Conservation (phyloP, 2,329 filamentous ascomycete genomes). For the Cyclaneusma minus region DNA sequence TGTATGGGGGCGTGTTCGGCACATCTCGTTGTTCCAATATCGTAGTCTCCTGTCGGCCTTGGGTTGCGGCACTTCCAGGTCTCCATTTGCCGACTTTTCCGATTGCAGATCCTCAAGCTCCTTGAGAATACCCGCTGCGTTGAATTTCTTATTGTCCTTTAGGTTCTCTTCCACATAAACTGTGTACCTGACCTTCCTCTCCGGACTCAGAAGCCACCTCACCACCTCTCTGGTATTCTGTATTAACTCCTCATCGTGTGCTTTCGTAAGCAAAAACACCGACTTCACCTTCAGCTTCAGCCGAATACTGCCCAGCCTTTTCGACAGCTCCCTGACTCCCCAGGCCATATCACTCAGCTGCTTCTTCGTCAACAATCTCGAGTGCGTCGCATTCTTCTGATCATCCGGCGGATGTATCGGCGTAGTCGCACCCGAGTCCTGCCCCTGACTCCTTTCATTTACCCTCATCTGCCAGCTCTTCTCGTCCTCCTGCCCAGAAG, state of each 20-base stretch:
- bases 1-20: constrained; percentile 59
- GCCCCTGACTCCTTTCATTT: too few species aligned
- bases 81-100: constrained; percentile 20
- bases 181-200: constrained; percentile 51
- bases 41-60: constrained; percentile 35
- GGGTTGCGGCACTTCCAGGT: constrained; percentile 4
- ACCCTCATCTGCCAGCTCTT: constrained; percentile 30
- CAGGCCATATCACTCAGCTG: constrained; percentile 95
- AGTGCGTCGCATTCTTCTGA: constrained; percentile 25
- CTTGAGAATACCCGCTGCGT: constrained; percentile 50
- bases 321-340: constrained; percentile 80
- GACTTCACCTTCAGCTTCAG: constrained; percentile 68
- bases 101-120: constrained; percentile 35
- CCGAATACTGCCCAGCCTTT: constrained; percentile 69
- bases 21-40: constrained; percentile 75
- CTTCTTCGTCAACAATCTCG: constrained; percentile 80
- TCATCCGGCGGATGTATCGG: neutral
- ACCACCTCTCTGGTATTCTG: constrained; percentile 61
- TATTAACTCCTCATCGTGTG: constrained; percentile 71
- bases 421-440: constrained; percentile 6
- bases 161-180: constrained; percentile 76
- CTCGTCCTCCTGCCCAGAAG: constrained; percentile 37
- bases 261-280: constrained; percentile 82
- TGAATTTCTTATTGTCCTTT: constrained; percentile 55
- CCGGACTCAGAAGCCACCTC: constrained; percentile 63